Evolutionary conservation across 805 yeast genomes (phyloP), one percentile per base, ranked within the genome.

Genomic region (Starmerella geochares): DNA sequence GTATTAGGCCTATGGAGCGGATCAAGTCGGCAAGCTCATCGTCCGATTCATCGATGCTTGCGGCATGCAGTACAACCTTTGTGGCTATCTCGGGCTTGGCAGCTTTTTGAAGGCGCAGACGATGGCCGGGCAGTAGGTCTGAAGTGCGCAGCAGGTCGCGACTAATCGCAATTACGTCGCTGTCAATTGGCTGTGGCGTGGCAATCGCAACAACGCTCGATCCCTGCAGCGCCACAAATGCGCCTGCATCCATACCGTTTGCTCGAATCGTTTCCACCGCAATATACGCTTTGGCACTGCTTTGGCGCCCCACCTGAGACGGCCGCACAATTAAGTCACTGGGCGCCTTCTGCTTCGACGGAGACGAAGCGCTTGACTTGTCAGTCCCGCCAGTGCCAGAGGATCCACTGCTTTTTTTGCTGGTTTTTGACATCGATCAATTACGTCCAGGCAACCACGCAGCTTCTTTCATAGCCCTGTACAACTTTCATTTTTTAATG

Each of bases 21-120:
- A 54, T 21, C 21, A 65, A 53, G 43, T 59, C 45, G 6, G 54
- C 54, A 7, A 59, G 53, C 1, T 63, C 54, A 3, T 35, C 49
- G 0, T 67, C 66, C 14, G 54, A 41, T 3, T 33, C 46, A 1
- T 46, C 49, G 1, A 4, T 13, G 1, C 61, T 54, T 6, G 75
- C 57, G 0, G 57, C 56, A 0, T 13, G 27, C 13, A 61, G 54
- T 5, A 76, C 57, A 1, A 77, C 65, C 31, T 51, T 57, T 2
- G 63, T 55, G 0, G 76, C 76, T 50, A 65, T 69, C 2, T 63
- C 65, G 3, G 87, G 86, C 50, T 77, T 83, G 2, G 63, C 57
- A 4, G 65, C 67, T 56, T 74, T 80, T 11, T 61, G 59, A 0
- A 90, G 55, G 25, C 67, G 67, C 19, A 77, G 54, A 40, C 80